phyloP scores from a whole-genome alignment of 2,329 filamentous ascomycete species.

The Aspergillus floridensis region DNA sequence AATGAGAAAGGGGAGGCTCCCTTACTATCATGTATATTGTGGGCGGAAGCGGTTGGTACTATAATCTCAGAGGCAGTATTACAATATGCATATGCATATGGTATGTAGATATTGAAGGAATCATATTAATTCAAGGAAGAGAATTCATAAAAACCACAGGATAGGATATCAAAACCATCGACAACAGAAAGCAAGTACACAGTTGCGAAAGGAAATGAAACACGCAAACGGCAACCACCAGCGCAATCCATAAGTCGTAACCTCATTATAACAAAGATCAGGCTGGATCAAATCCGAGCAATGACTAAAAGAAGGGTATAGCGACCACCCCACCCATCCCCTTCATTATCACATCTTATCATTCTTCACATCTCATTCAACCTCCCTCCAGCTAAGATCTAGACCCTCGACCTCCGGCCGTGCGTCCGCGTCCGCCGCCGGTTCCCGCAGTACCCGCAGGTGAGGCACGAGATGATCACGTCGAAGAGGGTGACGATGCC shows the following conservation, averaged over 20 bases:
- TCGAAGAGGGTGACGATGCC: constrained; percentile 64
- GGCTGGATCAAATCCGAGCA: no score
- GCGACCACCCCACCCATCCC: neutral
- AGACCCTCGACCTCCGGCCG: constrained; percentile 22
- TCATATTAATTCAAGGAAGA: neutral
- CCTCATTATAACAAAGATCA: neutral
- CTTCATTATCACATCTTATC: neutral
- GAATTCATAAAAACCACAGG: neutral
- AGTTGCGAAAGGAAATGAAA: neutral
- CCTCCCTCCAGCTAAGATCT: no score
- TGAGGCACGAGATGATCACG: constrained; percentile 65
- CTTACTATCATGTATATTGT: no score
- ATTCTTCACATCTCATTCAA: no score
- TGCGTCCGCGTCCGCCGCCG: constrained; percentile 29
- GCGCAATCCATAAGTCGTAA: neutral
- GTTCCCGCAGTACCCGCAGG: constrained; percentile 39
- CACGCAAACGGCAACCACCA: neutral
- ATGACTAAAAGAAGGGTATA: no score
- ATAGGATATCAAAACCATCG: no score
- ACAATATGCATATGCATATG: no score
- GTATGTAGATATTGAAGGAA: neutral
- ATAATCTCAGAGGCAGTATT: no score
- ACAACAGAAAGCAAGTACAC: no score
- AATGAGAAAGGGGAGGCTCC: no score
- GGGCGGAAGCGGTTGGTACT: no score